Evolutionary conservation across 306 rosid species (phyloP).

Genomic region (Rosa rugosa): DNA sequence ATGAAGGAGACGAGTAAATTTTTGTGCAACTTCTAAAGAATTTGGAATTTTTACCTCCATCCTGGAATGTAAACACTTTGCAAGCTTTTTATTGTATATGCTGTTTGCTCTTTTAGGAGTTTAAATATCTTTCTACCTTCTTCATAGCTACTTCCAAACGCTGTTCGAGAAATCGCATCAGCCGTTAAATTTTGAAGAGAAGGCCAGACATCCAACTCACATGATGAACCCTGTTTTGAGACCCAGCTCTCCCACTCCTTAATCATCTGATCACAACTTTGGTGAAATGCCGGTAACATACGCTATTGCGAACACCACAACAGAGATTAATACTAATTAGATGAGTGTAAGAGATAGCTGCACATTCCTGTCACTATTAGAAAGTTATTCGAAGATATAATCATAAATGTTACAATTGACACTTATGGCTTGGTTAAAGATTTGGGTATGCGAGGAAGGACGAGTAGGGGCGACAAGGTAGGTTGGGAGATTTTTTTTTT

Average conservation of each 20-base stretch:
- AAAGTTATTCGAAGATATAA: no score
- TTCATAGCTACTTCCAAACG: constrained; percentile 45
- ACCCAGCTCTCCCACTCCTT: constrained; percentile 30
- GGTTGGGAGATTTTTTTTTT: no score
- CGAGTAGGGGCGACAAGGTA: no score
- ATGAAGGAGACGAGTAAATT: background rate
- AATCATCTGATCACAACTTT: constrained; percentile 32
- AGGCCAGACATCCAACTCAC: constrained; percentile 42
- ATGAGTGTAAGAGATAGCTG: background rate
- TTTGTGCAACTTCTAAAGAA: background rate
- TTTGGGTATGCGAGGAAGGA: no score
- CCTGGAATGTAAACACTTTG: constrained; percentile 33
- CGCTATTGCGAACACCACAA: background rate
- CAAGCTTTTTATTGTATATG: background rate
- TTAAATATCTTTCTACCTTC: constrained; percentile 37
- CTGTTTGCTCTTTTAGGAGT: constrained; percentile 28
- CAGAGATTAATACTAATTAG: background rate
- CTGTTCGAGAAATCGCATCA: constrained; percentile 43
- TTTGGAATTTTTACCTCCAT: constrained; percentile 33
- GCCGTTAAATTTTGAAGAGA: constrained; percentile 23
- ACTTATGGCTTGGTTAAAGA: no score
- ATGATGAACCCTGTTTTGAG: background rate
- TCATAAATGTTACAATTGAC: background rate
- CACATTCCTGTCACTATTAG: background rate
- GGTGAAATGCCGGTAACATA: constrained; percentile 23